Percentiles rank a stretch among this genome's conserved stretches.
Conservation (phyloP, 1,139 yeast genomes). For the Williopsis jadinii region DNA sequence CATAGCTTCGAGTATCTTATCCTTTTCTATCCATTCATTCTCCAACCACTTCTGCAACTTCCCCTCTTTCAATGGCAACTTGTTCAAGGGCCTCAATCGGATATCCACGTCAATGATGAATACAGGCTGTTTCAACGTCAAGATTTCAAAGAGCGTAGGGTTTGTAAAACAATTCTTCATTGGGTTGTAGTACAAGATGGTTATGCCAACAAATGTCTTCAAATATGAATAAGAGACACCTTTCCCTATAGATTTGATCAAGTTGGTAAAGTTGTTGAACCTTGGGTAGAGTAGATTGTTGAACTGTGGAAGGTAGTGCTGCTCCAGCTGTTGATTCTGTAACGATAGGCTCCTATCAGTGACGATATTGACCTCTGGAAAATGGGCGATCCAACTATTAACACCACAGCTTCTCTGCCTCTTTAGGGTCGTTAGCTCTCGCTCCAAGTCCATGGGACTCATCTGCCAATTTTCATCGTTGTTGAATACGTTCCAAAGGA, state of each 20-base stretch:
- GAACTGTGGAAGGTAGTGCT: conserved; percentile 45
- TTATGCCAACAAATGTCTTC: conserved; percentile 38
- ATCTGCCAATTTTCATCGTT: conserved; percentile 64
- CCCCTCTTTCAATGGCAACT: conserved; percentile 44
- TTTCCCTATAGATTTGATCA: conserved; percentile 23
- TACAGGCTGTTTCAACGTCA: conserved; percentile 36
- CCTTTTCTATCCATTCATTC: conserved; percentile 63
- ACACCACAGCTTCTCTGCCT: conserved; percentile 2
- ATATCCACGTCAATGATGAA: conserved; percentile 44
- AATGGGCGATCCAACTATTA: conserved; percentile 45
- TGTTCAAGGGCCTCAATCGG: conserved; percentile 36
- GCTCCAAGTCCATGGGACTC: conserved; percentile 24
- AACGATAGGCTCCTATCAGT: conserved; percentile 38
- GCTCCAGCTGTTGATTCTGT: conserved; percentile 44
- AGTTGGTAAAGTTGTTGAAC: conserved; percentile 38
- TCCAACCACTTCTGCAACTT: conserved; percentile 70
- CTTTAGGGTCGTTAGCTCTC: conserved; percentile 6
- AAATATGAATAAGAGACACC: conserved; percentile 17
- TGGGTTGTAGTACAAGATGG: conserved; percentile 38
- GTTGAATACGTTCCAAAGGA: conserved; percentile 36
- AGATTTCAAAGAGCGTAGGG: conserved; percentile 52
- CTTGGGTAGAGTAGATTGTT: conserved; percentile 60
- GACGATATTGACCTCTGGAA: conserved; percentile 71
- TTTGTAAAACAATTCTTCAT: conserved; percentile 28
- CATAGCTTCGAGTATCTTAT: conserved; percentile 34